Percentiles rank a stretch among this genome's conserved stretches.
Conservation (phyloP, 2,329 filamentous ascomycete species). For the Aspergillus tamarii region DNA sequence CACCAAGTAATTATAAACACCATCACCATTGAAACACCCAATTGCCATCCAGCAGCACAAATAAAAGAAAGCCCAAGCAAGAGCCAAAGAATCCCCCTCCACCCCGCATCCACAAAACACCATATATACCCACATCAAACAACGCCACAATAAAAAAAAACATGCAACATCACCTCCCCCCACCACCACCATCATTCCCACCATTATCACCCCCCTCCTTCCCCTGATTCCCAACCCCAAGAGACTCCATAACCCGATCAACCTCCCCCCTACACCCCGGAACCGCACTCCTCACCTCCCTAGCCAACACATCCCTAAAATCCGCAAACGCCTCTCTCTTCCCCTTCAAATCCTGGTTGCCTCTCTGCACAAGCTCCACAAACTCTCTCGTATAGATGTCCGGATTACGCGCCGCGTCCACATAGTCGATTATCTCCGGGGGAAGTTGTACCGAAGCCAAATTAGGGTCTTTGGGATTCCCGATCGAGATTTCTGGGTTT, state of each 20-base stretch:
- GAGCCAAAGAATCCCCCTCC: too few species aligned
- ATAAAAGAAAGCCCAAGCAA: too few species aligned
- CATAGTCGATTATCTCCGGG: conserved; percentile 64
- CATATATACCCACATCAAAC: too few species aligned
- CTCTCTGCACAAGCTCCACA: conserved; percentile 64
- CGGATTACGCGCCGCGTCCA: conserved; percentile 65
- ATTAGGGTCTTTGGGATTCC: conserved; percentile 7
- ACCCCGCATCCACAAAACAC: too few species aligned
- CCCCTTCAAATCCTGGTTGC: conserved; percentile 65
- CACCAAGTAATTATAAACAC: too few species aligned
- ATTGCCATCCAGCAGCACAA: too few species aligned
- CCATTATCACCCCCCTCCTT: background rate
- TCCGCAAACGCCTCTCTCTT: conserved; percentile 61
- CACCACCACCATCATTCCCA: too few species aligned
- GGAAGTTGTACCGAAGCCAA: conserved; percentile 53
- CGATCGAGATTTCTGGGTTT: conserved; percentile 10
- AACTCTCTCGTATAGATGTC: conserved; percentile 70
- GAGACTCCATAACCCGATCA: conserved; percentile 46
- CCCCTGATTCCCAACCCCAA: background rate
- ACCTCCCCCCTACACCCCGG: conserved; percentile 61
- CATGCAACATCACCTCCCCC: background rate
- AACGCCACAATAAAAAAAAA: too few species aligned
- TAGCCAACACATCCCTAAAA: conserved; percentile 62
- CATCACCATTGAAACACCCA: too few species aligned
- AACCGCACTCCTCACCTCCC: conserved; percentile 61